These are phyloP conservation scores for Chlamydomonas schloesseri DNA, from an alignment of 139 green algal genomes.

Conservation along the genomic window DNA sequence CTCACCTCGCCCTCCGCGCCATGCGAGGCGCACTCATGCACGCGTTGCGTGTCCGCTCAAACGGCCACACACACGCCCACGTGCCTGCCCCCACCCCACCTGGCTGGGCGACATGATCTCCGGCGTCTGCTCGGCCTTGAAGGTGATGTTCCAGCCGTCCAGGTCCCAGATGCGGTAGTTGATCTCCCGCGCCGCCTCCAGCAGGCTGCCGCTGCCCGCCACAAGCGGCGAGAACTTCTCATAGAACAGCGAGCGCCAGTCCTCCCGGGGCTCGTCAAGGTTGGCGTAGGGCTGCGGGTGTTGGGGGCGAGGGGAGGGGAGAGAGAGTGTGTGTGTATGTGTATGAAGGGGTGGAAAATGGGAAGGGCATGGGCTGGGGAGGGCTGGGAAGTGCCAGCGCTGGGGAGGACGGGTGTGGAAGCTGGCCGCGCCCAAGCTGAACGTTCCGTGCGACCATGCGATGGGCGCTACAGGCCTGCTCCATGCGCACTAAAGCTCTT, in stretches of 20 bases:
- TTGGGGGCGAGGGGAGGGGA: neutral
- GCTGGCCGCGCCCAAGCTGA: too few species aligned
- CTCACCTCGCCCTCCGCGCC: too few species aligned
- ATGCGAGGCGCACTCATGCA: too few species aligned
- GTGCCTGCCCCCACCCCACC: too few species aligned
- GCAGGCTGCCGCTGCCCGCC: slow-evolving; percentile 3
- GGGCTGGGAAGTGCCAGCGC: too few species aligned
- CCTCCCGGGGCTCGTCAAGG: slow-evolving; percentile 62
- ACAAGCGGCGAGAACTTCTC: slow-evolving; percentile 46
- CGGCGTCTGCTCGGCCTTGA: slow-evolving; percentile 63
- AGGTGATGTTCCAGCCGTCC: slow-evolving; percentile 47
- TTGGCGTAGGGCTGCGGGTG: slow-evolving; percentile 54
- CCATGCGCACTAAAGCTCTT: too few species aligned
- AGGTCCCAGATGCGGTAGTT: slow-evolving; percentile 22
- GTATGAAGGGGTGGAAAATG: neutral
- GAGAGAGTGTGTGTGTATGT: too few species aligned
- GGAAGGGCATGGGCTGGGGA: neutral
- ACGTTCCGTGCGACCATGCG: too few species aligned
- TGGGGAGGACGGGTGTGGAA: too few species aligned
- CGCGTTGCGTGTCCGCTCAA: too few species aligned
- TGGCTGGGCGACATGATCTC: slow-evolving; percentile 72
- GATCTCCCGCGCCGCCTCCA: slow-evolving; percentile 43
- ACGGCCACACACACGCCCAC: too few species aligned
- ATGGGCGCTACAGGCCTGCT: too few species aligned
- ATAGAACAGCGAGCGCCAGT: slow-evolving; percentile 58